These are phyloP conservation scores for Flaveria linearis DNA, from an alignment of 129 eudicot genomes.

Conservation along the genomic window DNA sequence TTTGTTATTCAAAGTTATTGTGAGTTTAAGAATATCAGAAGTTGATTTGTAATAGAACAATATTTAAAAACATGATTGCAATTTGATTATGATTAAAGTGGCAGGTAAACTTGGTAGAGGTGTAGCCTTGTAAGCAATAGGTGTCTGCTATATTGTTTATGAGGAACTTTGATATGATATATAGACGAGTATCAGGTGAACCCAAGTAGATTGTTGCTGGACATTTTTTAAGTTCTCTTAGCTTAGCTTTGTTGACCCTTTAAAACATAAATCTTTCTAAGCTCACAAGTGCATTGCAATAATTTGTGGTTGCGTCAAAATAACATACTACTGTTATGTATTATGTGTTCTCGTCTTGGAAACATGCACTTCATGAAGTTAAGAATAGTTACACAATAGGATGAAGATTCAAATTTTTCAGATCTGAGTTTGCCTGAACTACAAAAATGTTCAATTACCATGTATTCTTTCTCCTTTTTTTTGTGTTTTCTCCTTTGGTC, in stretches of 20 bases:
- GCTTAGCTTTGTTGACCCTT: not conserved
- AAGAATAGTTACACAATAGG: not conserved
- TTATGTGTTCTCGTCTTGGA: not conserved
- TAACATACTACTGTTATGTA: not conserved
- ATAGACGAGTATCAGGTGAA: not conserved
- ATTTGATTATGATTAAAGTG: not conserved
- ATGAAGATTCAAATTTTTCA: not conserved
- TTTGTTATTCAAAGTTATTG: not conserved
- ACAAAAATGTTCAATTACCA: not conserved
- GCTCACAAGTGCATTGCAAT: not conserved
- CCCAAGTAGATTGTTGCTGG: not conserved
- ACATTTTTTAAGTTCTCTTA: not conserved
- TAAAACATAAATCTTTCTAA: not conserved
- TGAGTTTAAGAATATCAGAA: not conserved
- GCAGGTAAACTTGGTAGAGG: not conserved
- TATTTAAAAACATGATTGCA: not conserved
- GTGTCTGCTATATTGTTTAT: not conserved
- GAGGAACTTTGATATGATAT: not conserved
- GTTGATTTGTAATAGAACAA: not conserved
- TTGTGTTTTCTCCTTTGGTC: not conserved
- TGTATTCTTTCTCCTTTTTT: constrained; percentile 12
- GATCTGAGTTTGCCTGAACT: not conserved
- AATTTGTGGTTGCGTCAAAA: not conserved
- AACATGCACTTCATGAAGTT: constrained; percentile 12
- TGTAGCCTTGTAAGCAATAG: not conserved